phyloP scores from a whole-genome alignment of 2,329 filamentous ascomycete genomes.

The Monosporascus sp. region DNA sequence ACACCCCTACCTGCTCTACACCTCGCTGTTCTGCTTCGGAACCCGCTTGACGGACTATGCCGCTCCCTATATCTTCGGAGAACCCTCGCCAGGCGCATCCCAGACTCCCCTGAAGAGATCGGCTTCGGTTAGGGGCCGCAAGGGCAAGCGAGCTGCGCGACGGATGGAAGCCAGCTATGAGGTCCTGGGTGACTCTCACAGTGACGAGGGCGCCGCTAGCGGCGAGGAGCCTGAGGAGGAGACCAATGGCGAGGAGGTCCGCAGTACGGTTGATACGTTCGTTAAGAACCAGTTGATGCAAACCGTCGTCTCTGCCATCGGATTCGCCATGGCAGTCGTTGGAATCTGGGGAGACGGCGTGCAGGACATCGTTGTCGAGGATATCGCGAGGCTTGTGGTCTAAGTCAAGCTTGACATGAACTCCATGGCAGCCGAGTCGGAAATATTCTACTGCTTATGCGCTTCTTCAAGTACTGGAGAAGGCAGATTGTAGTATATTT shows the following conservation, averaged over 20 bases:
- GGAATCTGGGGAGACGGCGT: conserved; percentile 63
- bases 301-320: conserved; percentile 48
- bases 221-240: conserved; percentile 39
- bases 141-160: conserved; percentile 27
- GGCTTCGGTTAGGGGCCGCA: conserved; percentile 22
- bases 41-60: conserved; percentile 51
- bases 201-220: conserved; percentile 41
- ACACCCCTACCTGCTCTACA: conserved; percentile 90
- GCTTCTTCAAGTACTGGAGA: background rate
- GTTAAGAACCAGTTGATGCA: conserved; percentile 49
- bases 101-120: conserved; percentile 23
- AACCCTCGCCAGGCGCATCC: conserved; percentile 21
- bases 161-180: conserved; percentile 70
- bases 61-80: conserved; percentile 37
- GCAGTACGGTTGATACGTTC: conserved; percentile 50
- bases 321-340: conserved; percentile 56
- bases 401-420: no score
- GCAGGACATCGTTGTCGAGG: conserved; percentile 4
- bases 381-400: no score
- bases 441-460: background rate
- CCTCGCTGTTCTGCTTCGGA: conserved; percentile 61
- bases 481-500: background rate
- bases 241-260: conserved; percentile 59
- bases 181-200: conserved; percentile 48
- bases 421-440: background rate